Base-by-base conservation (phyloP, 2,329 filamentous ascomycete genomes). In the Madurella mycetomatis region DNA sequence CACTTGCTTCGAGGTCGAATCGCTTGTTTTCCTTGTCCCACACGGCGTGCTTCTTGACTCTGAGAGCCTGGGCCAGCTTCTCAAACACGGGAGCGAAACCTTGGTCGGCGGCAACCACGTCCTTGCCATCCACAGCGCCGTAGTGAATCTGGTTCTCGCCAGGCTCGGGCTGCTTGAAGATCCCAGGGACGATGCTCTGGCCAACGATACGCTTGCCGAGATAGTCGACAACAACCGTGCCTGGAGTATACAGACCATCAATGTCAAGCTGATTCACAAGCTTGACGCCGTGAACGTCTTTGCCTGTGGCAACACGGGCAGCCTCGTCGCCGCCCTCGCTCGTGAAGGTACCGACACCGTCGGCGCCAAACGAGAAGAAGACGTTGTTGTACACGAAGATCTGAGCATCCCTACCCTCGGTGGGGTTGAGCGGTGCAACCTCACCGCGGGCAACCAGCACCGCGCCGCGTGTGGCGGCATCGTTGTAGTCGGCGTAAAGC, bases 311-410 rank as follows among this genome's bases (percentile, higher is more conserved):
- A 54, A 97, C 90, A 55, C 92, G 85, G 13, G 94, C 94, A 61
- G 94, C 94, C 74, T 99, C 94, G 62, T 99, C 92, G 17, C 94
- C 94, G 62, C 94, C 94, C 73, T 99, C 94, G 2, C 88, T 92
- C 11, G 91, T 92, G 71, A 99, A 99, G 15, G 94, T 99, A 42
- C 94, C 92, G 44, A 97, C 94, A 49, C 94, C 95, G 70, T 99
- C 94, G 43, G 94, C 92, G 59, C 94, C 94, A 64, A 96, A 97
- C 0, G 94, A 97, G 77, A 96, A 99, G 77, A 99, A 99, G 62
- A 99, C 91, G 73, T 99, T 99, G 79, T 97, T 97, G 78, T 97
- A 96, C 19, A 99, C 92, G 66, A 96, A 99, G 61, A 99, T 99
- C 70, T 99, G 94, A 4, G 94, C 94, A 70, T 99, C 92, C 62